These are phyloP conservation scores for Clavispora carvajalis DNA, from an alignment of 805 yeast genomes.

Conservation along the genomic window DNA sequence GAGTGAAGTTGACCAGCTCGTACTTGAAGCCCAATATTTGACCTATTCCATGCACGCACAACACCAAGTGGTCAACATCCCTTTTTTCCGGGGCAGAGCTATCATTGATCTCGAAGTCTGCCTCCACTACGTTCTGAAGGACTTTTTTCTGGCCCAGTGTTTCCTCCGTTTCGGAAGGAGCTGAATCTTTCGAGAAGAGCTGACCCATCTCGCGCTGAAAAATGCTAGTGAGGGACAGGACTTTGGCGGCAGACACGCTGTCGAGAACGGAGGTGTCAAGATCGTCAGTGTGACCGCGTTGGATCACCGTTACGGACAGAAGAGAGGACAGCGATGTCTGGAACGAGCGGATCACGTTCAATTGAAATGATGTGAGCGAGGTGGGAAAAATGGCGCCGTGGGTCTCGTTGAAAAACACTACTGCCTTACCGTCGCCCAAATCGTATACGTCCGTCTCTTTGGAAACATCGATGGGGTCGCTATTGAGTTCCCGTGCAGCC, in stretches of 20 bases:
- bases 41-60: constrained; percentile 96
- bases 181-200: constrained; percentile 17
- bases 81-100: constrained; percentile 9
- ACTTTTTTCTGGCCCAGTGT: constrained; percentile 10
- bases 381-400: constrained; percentile 46
- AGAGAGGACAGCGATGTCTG: constrained; percentile 30
- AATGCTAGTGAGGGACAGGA: constrained; percentile 29
- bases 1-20: constrained; percentile 82
- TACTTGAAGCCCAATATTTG: constrained; percentile 75
- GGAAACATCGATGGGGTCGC: constrained; percentile 11
- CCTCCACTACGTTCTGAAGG: constrained; percentile 9
- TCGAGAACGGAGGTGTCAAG: constrained; percentile 28
- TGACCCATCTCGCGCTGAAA: constrained; percentile 25
- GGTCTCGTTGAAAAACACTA: constrained; percentile 35
- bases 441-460: constrained; percentile 27
- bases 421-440: constrained; percentile 30
- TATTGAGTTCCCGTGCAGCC: constrained; percentile 5
- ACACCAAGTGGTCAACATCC: constrained; percentile 56
- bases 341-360: constrained; percentile 31
- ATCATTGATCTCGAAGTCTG: constrained; percentile 7
- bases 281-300: constrained; percentile 45
- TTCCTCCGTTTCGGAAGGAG: constrained; percentile 9
- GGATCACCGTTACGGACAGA: constrained; percentile 45
- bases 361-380: constrained; percentile 35
- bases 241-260: constrained; percentile 25